Base-by-base conservation (phyloP, 768 basidiomycete genomes). In the Tulasnella calospora region DNA sequence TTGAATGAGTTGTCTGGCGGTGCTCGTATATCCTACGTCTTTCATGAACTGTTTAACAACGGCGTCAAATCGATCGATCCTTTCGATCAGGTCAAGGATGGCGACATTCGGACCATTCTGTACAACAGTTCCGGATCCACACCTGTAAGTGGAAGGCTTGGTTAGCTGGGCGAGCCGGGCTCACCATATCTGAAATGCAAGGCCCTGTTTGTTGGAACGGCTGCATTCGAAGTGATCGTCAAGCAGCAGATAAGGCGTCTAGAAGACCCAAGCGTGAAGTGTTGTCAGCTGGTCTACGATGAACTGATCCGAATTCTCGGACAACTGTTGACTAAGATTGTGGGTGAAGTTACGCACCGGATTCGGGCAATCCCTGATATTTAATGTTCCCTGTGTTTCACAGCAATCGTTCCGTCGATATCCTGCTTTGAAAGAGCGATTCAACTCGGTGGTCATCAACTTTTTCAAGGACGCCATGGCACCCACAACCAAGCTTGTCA, bases 181-280 rank as follows among this genome's bases (percentile, higher is more conserved):
- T 71, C 74, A 67, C 71, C 17, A 78, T 51, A 40, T 33, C 10
- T 73, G 38, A 44, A 36, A 36, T 35, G 13, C 2, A 3, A 78
- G 30, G 91, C 96, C 0, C 88, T 99, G 7, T 99, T 99, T 83
- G 96, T 99, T 73, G 96, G 97, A 27, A 97, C 98, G 0, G 91
- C 94, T 79, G 98, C 97, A 9, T 99, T 99, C 82, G 98, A 99
- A 82, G 94, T 96, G 79, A 99, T 99, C 81, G 95, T 99, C 81
- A 99, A 99, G 87, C 95, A 99, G 84, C 98, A 99, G 85, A 99
- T 99, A 85, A 93, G 96, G 85, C 90, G 98, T 57, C 86, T 99
- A 75, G 98, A 99, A 83, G 98, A 99, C 9, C 98, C 98, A 17
- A 87, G 89, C 80, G 85, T 98, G 81, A 96, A 96, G 83, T 99